Evolutionary conservation across 441 rosid genomes (phyloP), one percentile per base, ranked within the genome.

Genomic region (Bruguiera hainesii): DNA sequence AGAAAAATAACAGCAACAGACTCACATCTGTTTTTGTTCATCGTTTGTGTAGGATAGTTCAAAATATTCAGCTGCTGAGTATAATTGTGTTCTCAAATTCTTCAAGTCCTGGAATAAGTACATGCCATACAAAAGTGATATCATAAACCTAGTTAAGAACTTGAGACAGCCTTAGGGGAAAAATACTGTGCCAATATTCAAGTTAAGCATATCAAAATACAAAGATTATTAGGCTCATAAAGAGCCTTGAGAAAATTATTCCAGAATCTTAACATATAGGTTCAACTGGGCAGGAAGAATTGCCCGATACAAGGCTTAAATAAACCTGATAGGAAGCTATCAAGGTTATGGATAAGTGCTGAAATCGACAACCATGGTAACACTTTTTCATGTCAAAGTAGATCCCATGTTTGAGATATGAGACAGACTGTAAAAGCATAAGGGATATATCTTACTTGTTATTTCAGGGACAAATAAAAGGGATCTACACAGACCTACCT

Each of bases 41-140:
- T 91, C 99, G 25, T 83, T 82, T 60, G 88, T 82, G 81, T 87
- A 91, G 20, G 99, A 89, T 59, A 87, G 76, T 61, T 94, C 98
- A 72, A 94, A 94, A 77, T 94, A 91, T 79, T 94, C 98, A 0
- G 99, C 99, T 42, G 99, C 99, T 9, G 97, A 83, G 72, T 94
- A 94, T 65, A 94, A 78, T 62, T 91, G 97, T 39, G 83, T 69
- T 75, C 98, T 73, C 71, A 94, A 73, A 78, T 87, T 91, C 84
- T 85, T 91, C 81, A 94, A 83, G 79, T 94, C 98, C 98, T 94
- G 83, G 62, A 71, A 71, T 31, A 20, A 7, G 52, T 20, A 28
- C 50, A 50, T 8, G 57, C 35, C 53, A 35, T 16, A 39, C 6
- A 29, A 61, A 66, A 21, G 25, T 59, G 15, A 25, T n/a, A 58